Conservation (phyloP, 192 early-diverging fungal genomes). For the Paraglomus brasilianum region DNA sequence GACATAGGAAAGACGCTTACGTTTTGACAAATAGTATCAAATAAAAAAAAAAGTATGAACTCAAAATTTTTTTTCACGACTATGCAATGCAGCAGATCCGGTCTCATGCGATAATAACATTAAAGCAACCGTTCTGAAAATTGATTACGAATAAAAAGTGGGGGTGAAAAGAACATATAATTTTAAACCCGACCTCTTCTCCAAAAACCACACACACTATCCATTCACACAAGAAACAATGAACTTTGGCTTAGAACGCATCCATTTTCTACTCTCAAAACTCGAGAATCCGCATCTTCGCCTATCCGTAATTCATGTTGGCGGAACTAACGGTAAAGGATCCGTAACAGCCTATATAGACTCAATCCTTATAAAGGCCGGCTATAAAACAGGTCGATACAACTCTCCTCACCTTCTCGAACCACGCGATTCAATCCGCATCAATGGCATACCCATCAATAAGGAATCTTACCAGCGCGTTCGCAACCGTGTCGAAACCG, state of each 20-base stretch:
- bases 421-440: slow-evolving; percentile 88
- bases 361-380: slow-evolving; percentile 60
- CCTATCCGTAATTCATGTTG: slow-evolving; percentile 64
- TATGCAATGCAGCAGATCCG: too few relatives aligned
- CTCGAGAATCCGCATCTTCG: slow-evolving; percentile 45
- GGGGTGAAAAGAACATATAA: too few relatives aligned
- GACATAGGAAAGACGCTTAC: too few relatives aligned
- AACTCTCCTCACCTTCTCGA: slow-evolving; percentile 92
- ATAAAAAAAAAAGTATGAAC: too few relatives aligned
- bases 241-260: neutral
- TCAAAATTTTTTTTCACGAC: too few relatives aligned
- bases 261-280: neutral
- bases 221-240: too few relatives aligned
- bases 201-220: too few relatives aligned
- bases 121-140: too few relatives aligned
- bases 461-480: slow-evolving; percentile 73
- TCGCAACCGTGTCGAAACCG: slow-evolving; percentile 61
- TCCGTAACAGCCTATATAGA: slow-evolving; percentile 78
- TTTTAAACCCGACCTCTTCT: too few relatives aligned
- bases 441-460: slow-evolving; percentile 79
- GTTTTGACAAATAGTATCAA: too few relatives aligned
- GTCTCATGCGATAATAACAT: too few relatives aligned
- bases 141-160: too few relatives aligned
- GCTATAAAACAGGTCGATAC: slow-evolving; percentile 72
- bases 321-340: slow-evolving; percentile 88